Percentiles rank a stretch among this genome's conserved stretches.
phyloP scores from a whole-genome alignment of 768 basidiomycete genomes.

The Naganishia vishniacii region DNA sequence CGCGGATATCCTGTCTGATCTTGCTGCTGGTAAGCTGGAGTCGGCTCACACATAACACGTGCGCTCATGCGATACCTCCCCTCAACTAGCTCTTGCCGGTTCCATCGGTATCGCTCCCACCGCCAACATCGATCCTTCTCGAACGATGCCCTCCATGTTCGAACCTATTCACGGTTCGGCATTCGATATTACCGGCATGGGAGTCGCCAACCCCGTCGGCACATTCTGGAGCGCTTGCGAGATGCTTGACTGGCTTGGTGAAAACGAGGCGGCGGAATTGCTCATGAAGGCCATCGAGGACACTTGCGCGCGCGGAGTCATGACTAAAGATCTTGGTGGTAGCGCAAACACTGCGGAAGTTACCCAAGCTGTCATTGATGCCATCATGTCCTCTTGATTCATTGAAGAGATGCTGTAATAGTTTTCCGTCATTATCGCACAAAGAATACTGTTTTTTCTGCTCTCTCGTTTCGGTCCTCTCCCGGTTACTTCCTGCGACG shows the following conservation, averaged over 20 bases:
- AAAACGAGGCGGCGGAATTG: slow-evolving; percentile 32
- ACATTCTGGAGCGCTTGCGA: slow-evolving; percentile 58
- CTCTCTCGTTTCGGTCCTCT: too few relatives aligned
- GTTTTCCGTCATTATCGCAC: too few relatives aligned
- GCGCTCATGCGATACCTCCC: not conserved
- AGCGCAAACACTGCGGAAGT: slow-evolving; percentile 19
- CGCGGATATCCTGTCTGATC: slow-evolving; percentile 58
- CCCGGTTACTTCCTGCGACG: too few relatives aligned
- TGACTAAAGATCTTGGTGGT: slow-evolving; percentile 25
- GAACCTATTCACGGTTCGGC: slow-evolving; percentile 59
- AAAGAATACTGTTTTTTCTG: too few relatives aligned
- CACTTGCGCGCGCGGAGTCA: slow-evolving; percentile 15
- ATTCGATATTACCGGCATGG: slow-evolving; percentile 58
- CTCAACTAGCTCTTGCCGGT: slow-evolving; percentile 51
- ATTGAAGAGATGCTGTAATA: too few relatives aligned
- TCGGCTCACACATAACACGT: not conserved
- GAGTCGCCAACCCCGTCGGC: slow-evolving; percentile 57
- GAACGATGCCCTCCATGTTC: slow-evolving; percentile 37
- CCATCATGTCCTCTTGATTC: slow-evolving; percentile 1
- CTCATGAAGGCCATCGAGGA: slow-evolving; percentile 25
- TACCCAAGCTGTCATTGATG: slow-evolving; percentile 10
- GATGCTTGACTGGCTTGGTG: slow-evolving; percentile 54
- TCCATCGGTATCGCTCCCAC: slow-evolving; percentile 60
- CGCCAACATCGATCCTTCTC: slow-evolving; percentile 54
- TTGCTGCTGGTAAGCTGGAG: slow-evolving; percentile 51